Evolutionary conservation across 2,329 filamentous ascomycete species (phyloP).

Genomic region (Penicillium digitatum): DNA sequence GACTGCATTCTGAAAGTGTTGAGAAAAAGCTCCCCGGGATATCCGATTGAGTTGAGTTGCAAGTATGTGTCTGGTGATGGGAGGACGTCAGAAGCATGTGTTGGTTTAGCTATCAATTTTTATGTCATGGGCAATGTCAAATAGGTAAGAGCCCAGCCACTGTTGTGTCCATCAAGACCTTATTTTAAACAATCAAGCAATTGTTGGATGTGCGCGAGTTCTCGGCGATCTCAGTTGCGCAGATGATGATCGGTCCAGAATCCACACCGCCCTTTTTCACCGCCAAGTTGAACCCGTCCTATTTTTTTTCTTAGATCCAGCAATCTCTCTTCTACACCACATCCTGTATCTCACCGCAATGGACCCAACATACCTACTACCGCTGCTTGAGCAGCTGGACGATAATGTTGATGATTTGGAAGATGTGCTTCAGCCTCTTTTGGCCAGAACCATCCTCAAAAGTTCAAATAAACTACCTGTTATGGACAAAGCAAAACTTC

Average conservation of each 20-base stretch:
- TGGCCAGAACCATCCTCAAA: conserved; percentile 61
- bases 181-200: background rate
- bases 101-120: background rate
- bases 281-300: conserved; percentile 20
- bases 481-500: conserved; percentile 92
- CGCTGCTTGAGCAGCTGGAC: conserved; percentile 69
- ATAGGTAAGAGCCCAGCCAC: background rate
- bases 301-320: conserved; percentile 19
- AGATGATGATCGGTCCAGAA: conserved; percentile 9
- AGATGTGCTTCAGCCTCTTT: conserved; percentile 67
- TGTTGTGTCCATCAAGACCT: background rate
- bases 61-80: background rate
- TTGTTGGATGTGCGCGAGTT: background rate
- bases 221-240: conserved; percentile 7
- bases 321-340: conserved; percentile 11
- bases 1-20: conserved; percentile 36
- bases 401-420: conserved; percentile 76
- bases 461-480: conserved; percentile 75
- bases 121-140: background rate
- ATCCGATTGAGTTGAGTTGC: background rate
- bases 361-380: conserved; percentile 58
- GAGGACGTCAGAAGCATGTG: background rate
- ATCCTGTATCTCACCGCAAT: conserved; percentile 36
- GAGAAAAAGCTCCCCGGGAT: conserved; percentile 13
- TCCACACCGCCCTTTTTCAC: conserved; percentile 18